A percentile compares a stretch with the other conserved stretches of the same genome.
These are phyloP conservation scores for Microstroma glucosiphilum DNA, from an alignment of 1,284 basidiomycete genomes.

Conservation along the genomic window DNA sequence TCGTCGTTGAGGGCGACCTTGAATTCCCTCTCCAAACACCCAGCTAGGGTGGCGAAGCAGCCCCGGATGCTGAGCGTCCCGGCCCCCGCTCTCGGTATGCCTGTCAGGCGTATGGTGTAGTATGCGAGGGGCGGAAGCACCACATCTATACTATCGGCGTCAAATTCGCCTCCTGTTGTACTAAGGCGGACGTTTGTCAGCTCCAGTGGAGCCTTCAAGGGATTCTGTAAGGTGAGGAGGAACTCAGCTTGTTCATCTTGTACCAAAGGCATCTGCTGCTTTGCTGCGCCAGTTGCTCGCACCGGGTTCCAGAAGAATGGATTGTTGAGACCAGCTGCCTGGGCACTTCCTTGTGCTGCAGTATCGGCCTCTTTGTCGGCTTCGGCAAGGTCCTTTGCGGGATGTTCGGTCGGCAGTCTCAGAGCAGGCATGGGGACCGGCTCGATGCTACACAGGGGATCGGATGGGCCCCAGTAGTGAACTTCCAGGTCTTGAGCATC, in stretches of 20 bases:
- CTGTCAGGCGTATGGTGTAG: slow-evolving; percentile 68
- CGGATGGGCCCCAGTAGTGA: slow-evolving; percentile 52
- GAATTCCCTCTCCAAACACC: slow-evolving; percentile 67
- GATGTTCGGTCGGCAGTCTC: slow-evolving; percentile 67
- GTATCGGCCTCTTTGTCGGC: slow-evolving; percentile 14
- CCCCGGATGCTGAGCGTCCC: slow-evolving; percentile 71
- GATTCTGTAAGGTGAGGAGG: slow-evolving; percentile 77
- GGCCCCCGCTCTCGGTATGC: slow-evolving; percentile 59
- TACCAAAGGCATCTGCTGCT: slow-evolving; percentile 60
- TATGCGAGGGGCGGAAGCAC: slow-evolving; percentile 67
- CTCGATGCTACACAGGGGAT: slow-evolving; percentile 70
- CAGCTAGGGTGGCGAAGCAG: slow-evolving; percentile 68
- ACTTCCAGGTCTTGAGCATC: slow-evolving; percentile 32
- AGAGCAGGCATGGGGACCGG: slow-evolving; percentile 67
- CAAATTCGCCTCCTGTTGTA: slow-evolving; percentile 71
- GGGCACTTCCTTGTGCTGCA: slow-evolving; percentile 6
- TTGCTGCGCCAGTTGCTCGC: not conserved
- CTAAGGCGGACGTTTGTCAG: slow-evolving; percentile 72
- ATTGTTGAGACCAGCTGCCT: slow-evolving; percentile 20
- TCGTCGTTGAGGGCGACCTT: slow-evolving; percentile 68
- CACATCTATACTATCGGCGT: slow-evolving; percentile 59
- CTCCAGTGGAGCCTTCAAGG: slow-evolving; percentile 82
- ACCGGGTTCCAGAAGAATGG: slow-evolving; percentile 32
- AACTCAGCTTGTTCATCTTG: slow-evolving; percentile 78
- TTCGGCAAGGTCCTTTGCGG: slow-evolving; percentile 20